phyloP scores from a whole-genome alignment of 768 basidiomycete genomes.

The Leccinum olivaceopallidum region DNA sequence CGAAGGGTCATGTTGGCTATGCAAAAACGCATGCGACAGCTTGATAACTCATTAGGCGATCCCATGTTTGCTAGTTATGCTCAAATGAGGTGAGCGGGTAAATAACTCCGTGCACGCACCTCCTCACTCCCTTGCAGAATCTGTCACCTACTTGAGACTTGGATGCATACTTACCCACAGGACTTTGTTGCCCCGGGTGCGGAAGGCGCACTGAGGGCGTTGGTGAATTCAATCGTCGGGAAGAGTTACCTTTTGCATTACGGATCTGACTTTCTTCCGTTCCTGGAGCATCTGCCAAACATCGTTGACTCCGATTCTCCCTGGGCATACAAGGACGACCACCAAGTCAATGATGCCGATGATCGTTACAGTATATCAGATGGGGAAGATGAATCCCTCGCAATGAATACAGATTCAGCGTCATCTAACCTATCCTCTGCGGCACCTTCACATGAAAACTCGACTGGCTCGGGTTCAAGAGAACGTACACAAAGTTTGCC shows the following conservation, averaged over 20 bases:
- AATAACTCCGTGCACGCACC: slow-evolving; percentile 4
- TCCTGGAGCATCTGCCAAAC: slow-evolving; percentile 64
- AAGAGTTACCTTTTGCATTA: slow-evolving; percentile 86
- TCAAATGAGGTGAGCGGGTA: slow-evolving; percentile 68
- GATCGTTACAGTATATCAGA: slow-evolving; percentile 56
- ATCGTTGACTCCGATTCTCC: slow-evolving; percentile 67
- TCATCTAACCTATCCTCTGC: slow-evolving; percentile 27
- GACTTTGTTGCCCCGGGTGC: slow-evolving; percentile 82
- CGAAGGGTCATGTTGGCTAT: slow-evolving; percentile 80
- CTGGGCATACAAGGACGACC: slow-evolving; percentile 74
- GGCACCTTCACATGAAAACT: slow-evolving; percentile 23
- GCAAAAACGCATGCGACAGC: slow-evolving; percentile 81
- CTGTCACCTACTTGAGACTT: slow-evolving; percentile 74
- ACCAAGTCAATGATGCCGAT: slow-evolving; percentile 59
- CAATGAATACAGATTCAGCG: slow-evolving; percentile 35
- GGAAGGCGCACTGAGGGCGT: slow-evolving; percentile 66
- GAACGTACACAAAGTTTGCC: slow-evolving; percentile 75
- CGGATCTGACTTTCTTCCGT: slow-evolving; percentile 79
- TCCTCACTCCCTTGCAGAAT: slow-evolving; percentile 48
- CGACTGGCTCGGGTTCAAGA: slow-evolving; percentile 35
- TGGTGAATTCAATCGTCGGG: slow-evolving; percentile 76
- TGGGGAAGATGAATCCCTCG: slow-evolving; percentile 46
- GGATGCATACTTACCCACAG: slow-evolving; percentile 73
- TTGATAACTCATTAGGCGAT: slow-evolving; percentile 72
- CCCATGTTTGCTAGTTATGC: slow-evolving; percentile 87